Conservation (phyloP, 805 yeast genomes). For the Pichia heedii region DNA sequence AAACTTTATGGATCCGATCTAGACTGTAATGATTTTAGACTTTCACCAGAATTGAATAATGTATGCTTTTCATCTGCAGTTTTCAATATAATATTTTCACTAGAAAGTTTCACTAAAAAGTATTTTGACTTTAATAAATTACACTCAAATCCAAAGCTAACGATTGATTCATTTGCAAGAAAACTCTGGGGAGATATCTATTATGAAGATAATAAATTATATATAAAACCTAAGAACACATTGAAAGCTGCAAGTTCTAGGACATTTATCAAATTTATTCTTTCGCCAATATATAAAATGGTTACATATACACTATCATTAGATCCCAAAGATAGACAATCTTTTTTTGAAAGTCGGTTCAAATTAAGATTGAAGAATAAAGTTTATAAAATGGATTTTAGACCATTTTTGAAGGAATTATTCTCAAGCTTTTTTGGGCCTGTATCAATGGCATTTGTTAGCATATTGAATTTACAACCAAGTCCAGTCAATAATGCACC, state of each 20-base stretch:
- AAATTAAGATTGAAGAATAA: conserved; percentile 33
- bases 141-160: conserved; percentile 10
- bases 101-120: conserved; percentile 51
- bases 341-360: conserved; percentile 40
- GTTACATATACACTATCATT: conserved; percentile 50
- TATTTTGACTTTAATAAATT: conserved; percentile 33
- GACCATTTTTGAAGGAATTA: conserved; percentile 46
- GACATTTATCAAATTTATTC: conserved; percentile 55
- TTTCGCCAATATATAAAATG: conserved; percentile 76
- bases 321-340: conserved; percentile 34
- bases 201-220: conserved; percentile 43
- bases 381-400: conserved; percentile 44
- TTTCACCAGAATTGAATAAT: conserved; percentile 59
- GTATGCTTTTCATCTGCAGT: conserved; percentile 68
- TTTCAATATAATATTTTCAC: conserved; percentile 54
- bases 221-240: conserved; percentile 22
- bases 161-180: conserved; percentile 35
- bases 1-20: conserved; percentile 11
- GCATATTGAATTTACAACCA: conserved; percentile 30
- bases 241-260: conserved; percentile 20
- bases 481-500: conserved; percentile 31
- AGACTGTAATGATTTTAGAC: conserved; percentile 2
- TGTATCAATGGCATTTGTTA: conserved; percentile 42
- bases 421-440: conserved; percentile 46
- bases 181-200: conserved; percentile 75